Evolutionary conservation across 1,284 basidiomycete species (phyloP).

Genomic region (Xerocomus nothofagi): DNA sequence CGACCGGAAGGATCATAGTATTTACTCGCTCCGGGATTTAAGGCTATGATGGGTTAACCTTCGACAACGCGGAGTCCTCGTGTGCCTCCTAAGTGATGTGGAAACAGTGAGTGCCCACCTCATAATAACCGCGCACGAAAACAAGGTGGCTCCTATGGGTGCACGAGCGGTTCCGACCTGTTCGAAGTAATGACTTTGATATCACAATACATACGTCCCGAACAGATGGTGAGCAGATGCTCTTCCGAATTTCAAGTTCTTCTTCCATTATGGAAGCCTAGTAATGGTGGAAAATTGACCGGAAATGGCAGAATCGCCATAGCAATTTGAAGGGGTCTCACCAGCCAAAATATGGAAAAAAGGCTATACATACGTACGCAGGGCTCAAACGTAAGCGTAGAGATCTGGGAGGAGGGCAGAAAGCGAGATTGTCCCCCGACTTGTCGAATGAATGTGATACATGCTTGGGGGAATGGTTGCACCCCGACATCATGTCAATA

Average conservation of each 20-base stretch:
- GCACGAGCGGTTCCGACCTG: neutral
- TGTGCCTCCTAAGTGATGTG: neutral
- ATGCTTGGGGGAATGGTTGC: neutral
- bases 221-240: neutral
- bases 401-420: neutral
- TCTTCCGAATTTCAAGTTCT: no score
- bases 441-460: neutral
- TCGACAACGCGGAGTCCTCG: neutral
- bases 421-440: neutral
- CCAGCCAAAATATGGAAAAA: no score
- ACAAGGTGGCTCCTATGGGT: neutral
- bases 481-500: neutral
- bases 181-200: no score
- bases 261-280: no score
- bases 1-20: neutral
- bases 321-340: no score
- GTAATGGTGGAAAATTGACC: no score
- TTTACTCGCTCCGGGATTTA: neutral
- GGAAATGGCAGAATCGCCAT: no score
- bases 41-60: neutral
- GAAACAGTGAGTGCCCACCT: neutral
- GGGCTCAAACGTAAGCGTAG: neutral
- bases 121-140: neutral
- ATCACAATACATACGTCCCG: no score
- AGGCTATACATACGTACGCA: neutral